Evolutionary conservation across 2,329 filamentous ascomycete species (phyloP).

Genomic region (Aspergillus unguis): DNA sequence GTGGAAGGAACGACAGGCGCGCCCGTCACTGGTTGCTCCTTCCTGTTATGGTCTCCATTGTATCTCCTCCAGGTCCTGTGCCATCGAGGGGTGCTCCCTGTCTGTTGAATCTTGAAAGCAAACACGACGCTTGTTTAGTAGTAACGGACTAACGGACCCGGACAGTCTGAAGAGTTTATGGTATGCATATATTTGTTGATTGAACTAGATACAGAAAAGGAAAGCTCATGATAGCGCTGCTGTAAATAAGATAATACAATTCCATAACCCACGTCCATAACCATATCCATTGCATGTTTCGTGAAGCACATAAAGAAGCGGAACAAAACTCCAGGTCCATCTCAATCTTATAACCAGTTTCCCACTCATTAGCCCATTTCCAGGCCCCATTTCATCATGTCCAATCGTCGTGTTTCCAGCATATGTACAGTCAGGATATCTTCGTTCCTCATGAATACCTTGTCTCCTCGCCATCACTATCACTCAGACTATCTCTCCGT

Average conservation of each 20-base stretch:
- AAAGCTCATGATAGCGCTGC: background rate
- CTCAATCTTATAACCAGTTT: background rate
- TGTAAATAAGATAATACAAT: background rate
- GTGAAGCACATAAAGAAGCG: background rate
- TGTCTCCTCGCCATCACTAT: conserved; percentile 47
- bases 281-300: background rate
- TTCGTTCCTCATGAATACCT: conserved; percentile 22
- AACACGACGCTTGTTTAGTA: too few species aligned
- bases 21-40: too few species aligned
- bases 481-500: conserved; percentile 53
- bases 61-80: too few species aligned
- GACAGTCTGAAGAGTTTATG: too few species aligned
- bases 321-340: background rate
- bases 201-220: background rate
- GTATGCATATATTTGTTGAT: background rate
- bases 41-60: too few species aligned
- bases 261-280: background rate
- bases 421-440: background rate
- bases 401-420: background rate
- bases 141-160: too few species aligned
- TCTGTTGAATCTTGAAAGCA: too few species aligned
- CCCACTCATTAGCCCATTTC: background rate
- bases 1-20: too few species aligned
- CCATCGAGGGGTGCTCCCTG: too few species aligned
- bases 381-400: background rate